Evolutionary conservation across 2,329 filamentous ascomycete genomes (phyloP).

Genomic region (Aspergillus transmontanensis): DNA sequence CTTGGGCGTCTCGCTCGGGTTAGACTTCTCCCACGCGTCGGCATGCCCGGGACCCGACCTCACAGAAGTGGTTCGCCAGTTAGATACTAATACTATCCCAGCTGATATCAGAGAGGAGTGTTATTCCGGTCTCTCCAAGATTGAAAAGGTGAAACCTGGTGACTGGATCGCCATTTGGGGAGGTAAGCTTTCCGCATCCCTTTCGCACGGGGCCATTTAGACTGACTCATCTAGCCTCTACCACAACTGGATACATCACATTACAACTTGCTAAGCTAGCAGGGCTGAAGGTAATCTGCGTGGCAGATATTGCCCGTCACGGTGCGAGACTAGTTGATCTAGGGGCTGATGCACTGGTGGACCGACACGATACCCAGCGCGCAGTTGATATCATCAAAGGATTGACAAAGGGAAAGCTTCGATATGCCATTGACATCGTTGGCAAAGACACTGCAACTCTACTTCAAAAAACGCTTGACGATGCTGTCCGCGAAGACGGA

Average conservation of each 20-base stretch:
- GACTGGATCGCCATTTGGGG: slow-evolving; percentile 79
- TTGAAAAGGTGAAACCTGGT: slow-evolving; percentile 59
- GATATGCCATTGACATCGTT: slow-evolving; percentile 70
- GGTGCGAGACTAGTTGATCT: slow-evolving; percentile 59
- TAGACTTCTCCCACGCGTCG: slow-evolving; percentile 57
- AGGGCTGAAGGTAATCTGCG: slow-evolving; percentile 65
- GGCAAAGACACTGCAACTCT: slow-evolving; percentile 65
- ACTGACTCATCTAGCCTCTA: slow-evolving; percentile 55
- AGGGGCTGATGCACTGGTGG: slow-evolving; percentile 67
- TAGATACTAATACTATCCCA: slow-evolving; percentile 56
- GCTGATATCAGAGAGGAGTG: slow-evolving; percentile 66
- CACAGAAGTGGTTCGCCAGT: slow-evolving; percentile 50
- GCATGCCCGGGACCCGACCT: slow-evolving; percentile 62
- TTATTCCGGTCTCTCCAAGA: slow-evolving; percentile 54
- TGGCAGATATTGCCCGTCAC: slow-evolving; percentile 69
- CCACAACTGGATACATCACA: slow-evolving; percentile 67
- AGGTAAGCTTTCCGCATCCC: slow-evolving; percentile 44
- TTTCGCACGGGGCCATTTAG: slow-evolving; percentile 5
- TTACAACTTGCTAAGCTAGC: slow-evolving; percentile 69
- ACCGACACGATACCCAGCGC: slow-evolving; percentile 66
- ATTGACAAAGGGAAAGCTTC: slow-evolving; percentile 59
- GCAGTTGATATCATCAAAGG: slow-evolving; percentile 66
- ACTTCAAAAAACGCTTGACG: slow-evolving; percentile 57
- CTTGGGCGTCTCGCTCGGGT: slow-evolving; percentile 69
- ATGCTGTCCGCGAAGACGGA: slow-evolving; percentile 13